Base-by-base conservation (phyloP, 139 green algal genomes). In the Micromonas commoda region DNA sequence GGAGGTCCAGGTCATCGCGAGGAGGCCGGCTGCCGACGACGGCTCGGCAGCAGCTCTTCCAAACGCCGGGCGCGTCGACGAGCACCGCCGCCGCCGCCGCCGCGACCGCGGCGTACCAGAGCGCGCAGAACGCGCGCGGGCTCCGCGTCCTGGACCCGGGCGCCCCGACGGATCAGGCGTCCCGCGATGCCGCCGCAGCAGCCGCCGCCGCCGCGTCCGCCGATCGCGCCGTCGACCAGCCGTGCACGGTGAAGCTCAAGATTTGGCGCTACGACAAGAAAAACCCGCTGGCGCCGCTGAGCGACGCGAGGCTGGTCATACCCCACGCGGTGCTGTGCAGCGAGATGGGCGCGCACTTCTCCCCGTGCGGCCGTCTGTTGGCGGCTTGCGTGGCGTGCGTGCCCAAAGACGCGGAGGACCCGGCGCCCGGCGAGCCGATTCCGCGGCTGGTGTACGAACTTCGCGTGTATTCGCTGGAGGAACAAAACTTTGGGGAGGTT, bases 291-390 rank as follows among this genome's bases (percentile, higher is more conserved):
- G 37, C 73, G 28, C 37, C 68, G 0, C 53, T 71, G 2, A 65
- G 87, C 33, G 82, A 85, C 20, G 54, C 37, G 31, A 66, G 52
- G 45, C 71, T 94, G 28, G 82, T 83, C 29, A 89, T 95, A 33
- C 65, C 73, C 1, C 88, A 95, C 38, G 86, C 89, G 0, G 91
- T 96, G 74, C 86, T 96, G 31, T 96, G 91, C 86, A 76, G 80
- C 61, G 92, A 97, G 85, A 97, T 97, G 92, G 92, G 92, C 26
- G 86, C 93, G 20, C 87, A 96, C 77, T 95, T 97, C 80, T 91
- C 83, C 20, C 87, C 89, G 16, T 94, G 89, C 70, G 92, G 92
- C 32, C 80, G 85, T 34, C 91, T 82, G 68, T 78, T 97, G 66
- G 92, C 89, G 19, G 84, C 85, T 34, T 96, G 91, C 64, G 81